Percentiles rank a stretch among this genome's conserved stretches.
Conservation (phyloP, 768 basidiomycete species). For the Lyophyllum atratum region DNA sequence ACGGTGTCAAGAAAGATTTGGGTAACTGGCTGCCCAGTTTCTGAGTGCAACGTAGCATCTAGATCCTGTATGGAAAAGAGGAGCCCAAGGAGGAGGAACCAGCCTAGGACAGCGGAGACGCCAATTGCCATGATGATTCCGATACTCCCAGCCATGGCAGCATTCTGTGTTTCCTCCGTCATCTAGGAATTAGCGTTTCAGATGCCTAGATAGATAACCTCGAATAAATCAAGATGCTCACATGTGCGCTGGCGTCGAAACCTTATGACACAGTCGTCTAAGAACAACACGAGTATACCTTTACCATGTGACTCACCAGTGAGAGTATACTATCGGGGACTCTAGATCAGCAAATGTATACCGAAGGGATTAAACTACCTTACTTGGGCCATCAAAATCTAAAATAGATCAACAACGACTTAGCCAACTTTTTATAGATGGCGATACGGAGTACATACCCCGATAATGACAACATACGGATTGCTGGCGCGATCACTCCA, state of each 20-base stretch:
- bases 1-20: slow-evolving; percentile 81
- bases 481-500: slow-evolving; percentile 71
- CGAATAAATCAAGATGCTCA: slow-evolving; percentile 29
- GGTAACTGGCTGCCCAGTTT: slow-evolving; percentile 70
- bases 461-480: slow-evolving; percentile 71
- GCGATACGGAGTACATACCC: slow-evolving; percentile 31
- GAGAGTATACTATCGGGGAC: slow-evolving; percentile 53
- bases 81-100: slow-evolving; percentile 72
- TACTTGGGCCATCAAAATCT: slow-evolving; percentile 71
- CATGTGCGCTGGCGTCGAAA: slow-evolving; percentile 76
- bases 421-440: not conserved
- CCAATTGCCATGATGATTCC: slow-evolving; percentile 74
- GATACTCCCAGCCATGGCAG: slow-evolving; percentile 64
- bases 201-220: not conserved
- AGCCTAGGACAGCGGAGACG: slow-evolving; percentile 71
- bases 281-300: not conserved
- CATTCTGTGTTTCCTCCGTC: slow-evolving; percentile 78
- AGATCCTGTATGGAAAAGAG: slow-evolving; percentile 80
- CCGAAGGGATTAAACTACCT: slow-evolving; percentile 3
- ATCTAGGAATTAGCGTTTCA: slow-evolving; percentile 39
- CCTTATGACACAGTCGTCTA: slow-evolving; percentile 34
- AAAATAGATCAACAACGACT: not conserved
- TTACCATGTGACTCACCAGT: slow-evolving; percentile 45
- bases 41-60: slow-evolving; percentile 49
- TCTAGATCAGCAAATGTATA: not conserved